Percentiles rank a stretch among this genome's conserved stretches.
Evolutionary conservation across 2,329 filamentous ascomycete genomes (phyloP).

Genomic region (Lojkania enalia): DNA sequence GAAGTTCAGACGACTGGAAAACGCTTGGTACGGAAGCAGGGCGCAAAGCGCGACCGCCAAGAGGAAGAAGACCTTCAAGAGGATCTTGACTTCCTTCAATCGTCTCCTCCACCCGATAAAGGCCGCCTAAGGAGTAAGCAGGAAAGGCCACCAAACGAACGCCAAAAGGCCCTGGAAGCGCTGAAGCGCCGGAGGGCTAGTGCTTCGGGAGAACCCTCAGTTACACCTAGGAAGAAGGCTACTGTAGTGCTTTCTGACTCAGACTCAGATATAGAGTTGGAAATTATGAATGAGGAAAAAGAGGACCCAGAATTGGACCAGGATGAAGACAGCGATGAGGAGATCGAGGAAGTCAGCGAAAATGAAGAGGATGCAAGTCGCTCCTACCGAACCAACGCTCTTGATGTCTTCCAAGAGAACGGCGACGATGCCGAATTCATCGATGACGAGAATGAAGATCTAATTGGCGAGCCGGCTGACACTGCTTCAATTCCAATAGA

Average conservation of each 20-base stretch:
- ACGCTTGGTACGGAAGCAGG: constrained; percentile 14
- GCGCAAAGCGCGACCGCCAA: constrained; percentile 23
- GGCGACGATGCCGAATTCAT: constrained; percentile 68
- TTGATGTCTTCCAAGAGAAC: constrained; percentile 55
- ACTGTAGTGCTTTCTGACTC: constrained; percentile 22
- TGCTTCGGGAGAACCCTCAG: constrained; percentile 28
- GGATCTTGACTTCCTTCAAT: constrained; percentile 50
- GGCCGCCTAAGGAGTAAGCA: constrained; percentile 29
- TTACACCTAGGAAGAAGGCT: constrained; percentile 26
- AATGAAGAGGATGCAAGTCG: constrained; percentile 17
- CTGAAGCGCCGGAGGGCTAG: constrained; percentile 45
- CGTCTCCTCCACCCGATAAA: constrained; percentile 35
- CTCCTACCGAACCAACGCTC: constrained; percentile 32
- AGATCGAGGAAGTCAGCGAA: constrained; percentile 22
- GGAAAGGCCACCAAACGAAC: constrained; percentile 35
- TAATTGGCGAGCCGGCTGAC: constrained; percentile 58
- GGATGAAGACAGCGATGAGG: constrained; percentile 23
- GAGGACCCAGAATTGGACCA: constrained; percentile 27
- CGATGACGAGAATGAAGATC: constrained; percentile 60
- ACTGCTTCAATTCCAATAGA: constrained; percentile 65
- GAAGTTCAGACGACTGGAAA: constrained; percentile 19
- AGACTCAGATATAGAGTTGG: constrained; percentile 36
- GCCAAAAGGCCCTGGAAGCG: constrained; percentile 49
- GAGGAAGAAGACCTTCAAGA: constrained; percentile 49
- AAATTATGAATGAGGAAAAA: constrained; percentile 30